phyloP scores from a whole-genome alignment of 1,284 basidiomycete species.

The Austroboletus niveus region DNA sequence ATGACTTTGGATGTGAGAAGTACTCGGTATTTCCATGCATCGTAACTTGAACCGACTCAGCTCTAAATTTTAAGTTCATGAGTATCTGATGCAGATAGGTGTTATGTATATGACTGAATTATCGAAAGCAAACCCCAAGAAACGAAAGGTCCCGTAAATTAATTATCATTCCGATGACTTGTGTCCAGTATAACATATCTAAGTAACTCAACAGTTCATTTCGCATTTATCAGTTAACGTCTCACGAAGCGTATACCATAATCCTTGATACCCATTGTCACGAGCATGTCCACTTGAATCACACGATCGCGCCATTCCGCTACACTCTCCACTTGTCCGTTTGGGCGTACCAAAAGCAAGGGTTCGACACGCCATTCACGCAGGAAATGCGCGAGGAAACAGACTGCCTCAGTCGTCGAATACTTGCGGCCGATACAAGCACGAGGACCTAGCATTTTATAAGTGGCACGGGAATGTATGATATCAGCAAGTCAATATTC shows the following conservation, averaged over 20 bases:
- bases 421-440: not conserved
- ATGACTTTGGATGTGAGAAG: too few relatives aligned
- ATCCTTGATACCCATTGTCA: not conserved
- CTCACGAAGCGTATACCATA: not conserved
- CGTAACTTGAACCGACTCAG: too few relatives aligned
- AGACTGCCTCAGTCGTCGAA: not conserved
- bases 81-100: too few relatives aligned
- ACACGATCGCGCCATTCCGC: not conserved
- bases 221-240: not conserved
- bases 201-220: too few relatives aligned
- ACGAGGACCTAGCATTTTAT: not conserved
- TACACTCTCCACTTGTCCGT: not conserved
- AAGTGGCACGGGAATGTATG: not conserved
- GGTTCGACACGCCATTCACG: not conserved
- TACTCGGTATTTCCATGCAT: too few relatives aligned
- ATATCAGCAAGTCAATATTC: not conserved
- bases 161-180: too few relatives aligned
- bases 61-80: too few relatives aligned
- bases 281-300: not conserved
- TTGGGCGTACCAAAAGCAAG: not conserved
- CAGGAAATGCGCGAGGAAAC: not conserved
- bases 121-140: too few relatives aligned
- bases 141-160: too few relatives aligned
- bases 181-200: too few relatives aligned
- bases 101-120: too few relatives aligned